Conservation (phyloP, 306 rosid genomes). For the Cajanus cajan region DNA sequence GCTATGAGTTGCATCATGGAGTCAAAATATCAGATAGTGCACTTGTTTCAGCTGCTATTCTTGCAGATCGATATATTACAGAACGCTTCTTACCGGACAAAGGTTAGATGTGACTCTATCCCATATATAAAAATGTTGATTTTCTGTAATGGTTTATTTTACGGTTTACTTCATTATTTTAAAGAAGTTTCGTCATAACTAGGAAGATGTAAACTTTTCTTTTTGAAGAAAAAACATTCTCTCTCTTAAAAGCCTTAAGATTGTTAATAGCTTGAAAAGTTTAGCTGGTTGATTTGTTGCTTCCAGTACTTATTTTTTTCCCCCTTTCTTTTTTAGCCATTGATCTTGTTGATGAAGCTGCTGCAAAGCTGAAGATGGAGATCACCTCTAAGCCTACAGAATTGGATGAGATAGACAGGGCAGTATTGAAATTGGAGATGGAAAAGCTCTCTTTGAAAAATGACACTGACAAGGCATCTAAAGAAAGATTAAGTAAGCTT, state of each 20-base stretch:
- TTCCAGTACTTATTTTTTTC: constrained; percentile 12
- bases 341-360: constrained; percentile 98
- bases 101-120: constrained; percentile 45
- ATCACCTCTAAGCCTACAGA: constrained; percentile 96
- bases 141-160: not conserved
- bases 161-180: not conserved
- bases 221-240: not conserved
- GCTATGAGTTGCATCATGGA: constrained; percentile 97
- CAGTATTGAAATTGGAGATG: constrained; percentile 91
- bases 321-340: constrained; percentile 59
- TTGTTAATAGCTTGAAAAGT: not conserved
- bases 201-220: not conserved
- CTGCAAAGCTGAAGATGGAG: constrained; percentile 97
- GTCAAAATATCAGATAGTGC: constrained; percentile 97
- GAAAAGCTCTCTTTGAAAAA: constrained; percentile 87
- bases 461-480: constrained; percentile 92
- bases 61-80: constrained; percentile 86
- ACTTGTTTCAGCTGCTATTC: constrained; percentile 93
- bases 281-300: constrained; percentile 5
- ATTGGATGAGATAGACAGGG: constrained; percentile 88
- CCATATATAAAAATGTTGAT: not conserved
- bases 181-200: not conserved
- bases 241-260: not conserved
- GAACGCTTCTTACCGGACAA: constrained; percentile 96
- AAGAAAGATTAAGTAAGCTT: constrained; percentile 81